Evolutionary conservation across 139 green algal species (phyloP).

Genomic region (Micractinium sp.): DNA sequence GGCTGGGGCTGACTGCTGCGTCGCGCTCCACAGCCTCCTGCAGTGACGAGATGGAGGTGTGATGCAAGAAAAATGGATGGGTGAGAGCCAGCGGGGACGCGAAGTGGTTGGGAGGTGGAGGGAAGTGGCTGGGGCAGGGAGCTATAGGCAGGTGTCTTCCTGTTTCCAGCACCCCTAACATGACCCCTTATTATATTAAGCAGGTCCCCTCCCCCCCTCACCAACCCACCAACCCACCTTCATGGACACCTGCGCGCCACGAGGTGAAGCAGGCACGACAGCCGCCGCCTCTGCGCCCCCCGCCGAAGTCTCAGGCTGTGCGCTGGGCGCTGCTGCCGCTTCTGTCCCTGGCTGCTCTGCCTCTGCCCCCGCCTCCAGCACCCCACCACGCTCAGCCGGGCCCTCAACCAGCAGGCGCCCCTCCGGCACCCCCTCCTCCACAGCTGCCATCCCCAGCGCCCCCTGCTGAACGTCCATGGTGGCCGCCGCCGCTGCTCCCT

Average conservation of each 20-base stretch:
- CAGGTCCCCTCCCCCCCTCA: too few relatives aligned
- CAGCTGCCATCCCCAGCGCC: neutral
- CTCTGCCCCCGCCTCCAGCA: neutral
- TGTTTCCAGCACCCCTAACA: neutral
- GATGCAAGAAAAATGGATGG: neutral
- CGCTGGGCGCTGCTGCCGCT: neutral
- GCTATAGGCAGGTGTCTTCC: too few relatives aligned
- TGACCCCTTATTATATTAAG: too few relatives aligned
- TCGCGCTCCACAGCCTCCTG: constrained; percentile 13
- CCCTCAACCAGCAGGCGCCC: neutral
- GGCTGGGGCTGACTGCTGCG: neutral
- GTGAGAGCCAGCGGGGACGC: too few relatives aligned
- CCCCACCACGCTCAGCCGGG: neutral
- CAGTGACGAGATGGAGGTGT: neutral
- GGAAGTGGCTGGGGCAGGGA: too few relatives aligned
- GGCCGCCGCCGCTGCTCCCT: neutral
- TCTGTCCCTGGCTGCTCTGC: neutral
- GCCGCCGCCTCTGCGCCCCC: neutral
- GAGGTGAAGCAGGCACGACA: neutral
- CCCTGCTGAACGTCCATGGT: neutral
- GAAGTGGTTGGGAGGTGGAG: neutral
- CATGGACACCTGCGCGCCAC: neutral
- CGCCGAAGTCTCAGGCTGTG: neutral
- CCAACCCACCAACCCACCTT: neutral
- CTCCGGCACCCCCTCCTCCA: neutral